Conservation (phyloP, 2,329 filamentous ascomycete species). For the Paraconiothyrium sp. region DNA sequence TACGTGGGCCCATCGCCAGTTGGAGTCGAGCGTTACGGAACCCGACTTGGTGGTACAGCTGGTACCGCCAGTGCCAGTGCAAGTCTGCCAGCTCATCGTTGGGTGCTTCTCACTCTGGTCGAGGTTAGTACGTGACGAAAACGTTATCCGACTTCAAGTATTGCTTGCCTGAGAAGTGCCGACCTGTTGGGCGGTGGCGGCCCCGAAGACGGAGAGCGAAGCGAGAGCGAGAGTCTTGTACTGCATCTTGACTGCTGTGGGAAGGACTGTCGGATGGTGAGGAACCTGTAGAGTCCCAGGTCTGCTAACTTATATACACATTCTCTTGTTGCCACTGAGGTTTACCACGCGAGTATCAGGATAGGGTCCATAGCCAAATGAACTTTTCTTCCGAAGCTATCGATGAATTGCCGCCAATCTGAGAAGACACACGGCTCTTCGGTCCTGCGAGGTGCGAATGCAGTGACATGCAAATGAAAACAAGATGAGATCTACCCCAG, state of each 20-base stretch:
- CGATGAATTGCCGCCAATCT: constrained; percentile 35
- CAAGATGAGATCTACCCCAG: constrained; percentile 45
- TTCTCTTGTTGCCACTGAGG: not conserved
- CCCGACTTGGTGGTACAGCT: constrained; percentile 51
- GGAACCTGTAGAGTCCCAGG: constrained; percentile 20
- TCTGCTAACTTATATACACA: constrained; percentile 40
- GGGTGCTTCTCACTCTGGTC: constrained; percentile 53
- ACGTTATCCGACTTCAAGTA: not conserved
- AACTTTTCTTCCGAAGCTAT: constrained; percentile 19
- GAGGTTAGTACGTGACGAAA: constrained; percentile 11
- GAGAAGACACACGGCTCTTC: constrained; percentile 40
- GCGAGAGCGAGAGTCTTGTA: constrained; percentile 52
- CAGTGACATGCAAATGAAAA: constrained; percentile 41
- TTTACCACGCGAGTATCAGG: constrained; percentile 26
- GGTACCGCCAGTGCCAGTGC: constrained; percentile 51
- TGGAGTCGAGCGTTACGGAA: constrained; percentile 56
- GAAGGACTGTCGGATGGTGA: constrained; percentile 40
- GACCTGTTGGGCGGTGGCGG: constrained; percentile 53
- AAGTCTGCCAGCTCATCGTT: constrained; percentile 50
- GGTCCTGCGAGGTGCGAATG: constrained; percentile 33
- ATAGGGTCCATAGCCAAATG: constrained; percentile 31
- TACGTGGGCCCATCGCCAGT: constrained; percentile 62
- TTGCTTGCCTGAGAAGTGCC: constrained; percentile 41
- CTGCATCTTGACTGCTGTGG: constrained; percentile 45
- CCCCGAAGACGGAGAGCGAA: constrained; percentile 52